These are phyloP conservation scores for Boletus rex-veris DNA, from an alignment of 768 basidiomycete genomes.

Conservation along the genomic window DNA sequence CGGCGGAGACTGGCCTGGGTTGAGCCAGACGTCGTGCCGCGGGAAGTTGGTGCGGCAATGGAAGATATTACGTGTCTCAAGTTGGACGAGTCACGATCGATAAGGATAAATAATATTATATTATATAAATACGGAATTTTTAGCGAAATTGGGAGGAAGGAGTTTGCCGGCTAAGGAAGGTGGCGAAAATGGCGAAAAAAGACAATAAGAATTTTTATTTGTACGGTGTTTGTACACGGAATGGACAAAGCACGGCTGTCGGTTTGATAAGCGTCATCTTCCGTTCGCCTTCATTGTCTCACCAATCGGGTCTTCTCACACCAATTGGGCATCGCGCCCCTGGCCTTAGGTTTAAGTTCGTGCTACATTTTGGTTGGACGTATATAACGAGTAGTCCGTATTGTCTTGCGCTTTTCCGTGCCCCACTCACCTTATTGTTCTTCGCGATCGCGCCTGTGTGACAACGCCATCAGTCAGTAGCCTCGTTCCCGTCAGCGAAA, in stretches of 20 bases:
- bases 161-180: constrained; percentile 34
- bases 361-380: constrained; percentile 31
- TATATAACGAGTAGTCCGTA: constrained; percentile 55
- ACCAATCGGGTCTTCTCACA: constrained; percentile 23
- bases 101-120: constrained; percentile 23
- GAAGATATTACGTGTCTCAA: constrained; percentile 30
- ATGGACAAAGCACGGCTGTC: constrained; percentile 34
- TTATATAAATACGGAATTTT: constrained; percentile 28
- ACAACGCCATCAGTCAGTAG: constrained; percentile 48
- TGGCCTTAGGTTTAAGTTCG: constrained; percentile 28
- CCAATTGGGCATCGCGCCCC: constrained; percentile 20
- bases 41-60: constrained; percentile 27
- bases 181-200: constrained; percentile 28
- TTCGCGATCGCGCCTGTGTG: constrained; percentile 40
- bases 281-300: constrained; percentile 34
- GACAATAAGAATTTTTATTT: constrained; percentile 48
- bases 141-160: constrained; percentile 29
- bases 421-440: constrained; percentile 68
- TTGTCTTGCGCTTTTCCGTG: constrained; percentile 55
- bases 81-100: constrained; percentile 33
- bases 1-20: constrained; percentile 27
- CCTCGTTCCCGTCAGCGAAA: constrained; percentile 41
- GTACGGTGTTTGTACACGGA: constrained; percentile 38
- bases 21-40: constrained; percentile 23
- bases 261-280: constrained; percentile 32